Conservation (phyloP, 768 basidiomycete species). For the Lactarius indigo region DNA sequence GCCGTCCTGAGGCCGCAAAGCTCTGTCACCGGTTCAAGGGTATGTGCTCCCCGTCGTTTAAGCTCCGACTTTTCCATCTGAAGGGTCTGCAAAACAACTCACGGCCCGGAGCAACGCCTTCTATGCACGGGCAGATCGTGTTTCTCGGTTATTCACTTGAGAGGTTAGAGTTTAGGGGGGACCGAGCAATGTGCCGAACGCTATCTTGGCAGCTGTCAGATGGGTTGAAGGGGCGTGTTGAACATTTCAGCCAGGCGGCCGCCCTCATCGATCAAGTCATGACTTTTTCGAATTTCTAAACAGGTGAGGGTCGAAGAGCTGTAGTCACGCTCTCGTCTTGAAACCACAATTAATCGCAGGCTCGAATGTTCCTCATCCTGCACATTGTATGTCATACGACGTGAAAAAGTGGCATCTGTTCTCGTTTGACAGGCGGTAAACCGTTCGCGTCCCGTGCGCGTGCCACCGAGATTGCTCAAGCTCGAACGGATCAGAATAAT, state of each 20-base stretch:
- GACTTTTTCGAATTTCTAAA: slow-evolving; percentile 13
- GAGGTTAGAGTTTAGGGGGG: not conserved
- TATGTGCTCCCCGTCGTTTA: not conserved
- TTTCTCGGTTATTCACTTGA: not conserved
- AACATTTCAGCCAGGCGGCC: not conserved
- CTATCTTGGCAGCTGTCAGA: slow-evolving; percentile 22
- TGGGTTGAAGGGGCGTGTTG: slow-evolving; percentile 13
- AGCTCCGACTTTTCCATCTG: not conserved
- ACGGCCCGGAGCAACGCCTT: not conserved
- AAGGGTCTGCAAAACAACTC: not conserved
- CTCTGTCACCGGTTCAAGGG: slow-evolving; percentile 1
- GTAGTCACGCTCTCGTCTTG: slow-evolving; percentile 16
- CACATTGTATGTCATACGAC: slow-evolving; percentile 6
- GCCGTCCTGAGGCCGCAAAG: slow-evolving; percentile 14
- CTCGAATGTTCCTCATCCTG: slow-evolving; percentile 5
- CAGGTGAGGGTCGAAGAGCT: slow-evolving; percentile 7
- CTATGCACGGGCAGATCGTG: not conserved
- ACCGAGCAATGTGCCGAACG: slow-evolving; percentile 5
- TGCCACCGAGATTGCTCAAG: not conserved
- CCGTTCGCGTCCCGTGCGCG: not conserved
- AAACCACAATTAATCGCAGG: slow-evolving; percentile 14
- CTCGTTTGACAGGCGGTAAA: slow-evolving; percentile 5
- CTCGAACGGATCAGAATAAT: not conserved
- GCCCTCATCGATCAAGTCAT: slow-evolving; percentile 4
- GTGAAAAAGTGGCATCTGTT: not conserved